Percentiles rank a stretch among this genome's conserved stretches.
These are phyloP conservation scores for Pyrus hybrid DNA, from an alignment of 331 rosid species.

Conservation along the genomic window DNA sequence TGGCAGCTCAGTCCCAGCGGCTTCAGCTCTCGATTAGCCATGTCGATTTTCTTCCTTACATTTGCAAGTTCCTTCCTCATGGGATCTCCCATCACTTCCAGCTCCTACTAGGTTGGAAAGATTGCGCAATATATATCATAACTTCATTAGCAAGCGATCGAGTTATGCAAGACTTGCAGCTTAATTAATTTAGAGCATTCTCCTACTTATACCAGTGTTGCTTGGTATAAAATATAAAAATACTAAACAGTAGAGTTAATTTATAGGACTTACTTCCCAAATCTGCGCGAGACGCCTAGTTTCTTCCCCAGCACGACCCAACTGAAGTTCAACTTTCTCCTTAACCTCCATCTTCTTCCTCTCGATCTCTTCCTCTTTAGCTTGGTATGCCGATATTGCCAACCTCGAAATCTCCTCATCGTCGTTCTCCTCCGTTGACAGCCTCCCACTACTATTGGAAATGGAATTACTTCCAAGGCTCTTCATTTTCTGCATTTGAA, in stretches of 20 bases:
- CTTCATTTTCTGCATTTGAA: conserved; percentile 42
- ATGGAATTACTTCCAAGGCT: conserved; percentile 49
- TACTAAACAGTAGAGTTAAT: not conserved
- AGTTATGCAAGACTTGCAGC: not conserved
- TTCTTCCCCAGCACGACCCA: conserved; percentile 84
- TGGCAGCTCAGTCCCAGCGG: conserved; percentile 65
- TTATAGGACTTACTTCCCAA: conserved; percentile 65
- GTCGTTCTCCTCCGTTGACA: conserved; percentile 37
- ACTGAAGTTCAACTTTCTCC: conserved; percentile 72
- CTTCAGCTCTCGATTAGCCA: conserved; percentile 64
- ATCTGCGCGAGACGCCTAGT: conserved; percentile 68
- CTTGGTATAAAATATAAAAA: no score
- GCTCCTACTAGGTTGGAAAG: conserved; percentile 47
- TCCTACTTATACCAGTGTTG: no score
- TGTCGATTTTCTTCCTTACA: conserved; percentile 69
- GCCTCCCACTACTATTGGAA: conserved; percentile 37
- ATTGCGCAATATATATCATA: not conserved
- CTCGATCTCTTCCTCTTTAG: conserved; percentile 87
- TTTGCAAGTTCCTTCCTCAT: conserved; percentile 71
- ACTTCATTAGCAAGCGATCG: not conserved
- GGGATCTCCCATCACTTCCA: conserved; percentile 79
- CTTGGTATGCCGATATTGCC: conserved; percentile 33
- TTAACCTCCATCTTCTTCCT: conserved; percentile 75
- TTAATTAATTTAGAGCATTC: no score
- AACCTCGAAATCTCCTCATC: conserved; percentile 47